Conservation (phyloP, 352 stramenopile genomes). For the Phytophthora hibernalis region DNA sequence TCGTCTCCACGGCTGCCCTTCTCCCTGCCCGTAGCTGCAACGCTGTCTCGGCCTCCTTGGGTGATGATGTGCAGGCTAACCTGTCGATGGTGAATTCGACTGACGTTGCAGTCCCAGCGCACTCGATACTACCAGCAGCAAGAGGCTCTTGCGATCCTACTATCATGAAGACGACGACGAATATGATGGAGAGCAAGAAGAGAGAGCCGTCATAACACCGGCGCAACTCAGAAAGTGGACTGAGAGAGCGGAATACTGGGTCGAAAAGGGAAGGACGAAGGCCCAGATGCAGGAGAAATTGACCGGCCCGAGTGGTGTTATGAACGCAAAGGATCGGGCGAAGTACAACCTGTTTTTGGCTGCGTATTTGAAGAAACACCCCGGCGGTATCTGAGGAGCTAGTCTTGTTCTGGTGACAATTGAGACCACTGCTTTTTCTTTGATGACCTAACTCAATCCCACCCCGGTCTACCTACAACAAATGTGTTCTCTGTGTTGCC, state of each 20-base stretch:
- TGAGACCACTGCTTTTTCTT: too few species aligned
- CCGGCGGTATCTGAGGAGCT: not conserved
- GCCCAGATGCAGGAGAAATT: conserved; percentile 1
- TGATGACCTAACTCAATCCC: too few species aligned
- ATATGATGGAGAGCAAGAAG: too few species aligned
- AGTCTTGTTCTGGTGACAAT: not conserved
- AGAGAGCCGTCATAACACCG: not conserved
- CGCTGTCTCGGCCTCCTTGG: not conserved
- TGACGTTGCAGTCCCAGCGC: not conserved
- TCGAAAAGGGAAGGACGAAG: not conserved
- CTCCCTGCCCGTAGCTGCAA: not conserved
- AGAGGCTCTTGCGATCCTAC: not conserved
- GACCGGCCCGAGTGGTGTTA: not conserved
- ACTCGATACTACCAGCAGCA: not conserved
- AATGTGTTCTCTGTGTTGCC: too few species aligned
- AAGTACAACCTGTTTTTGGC: conserved; percentile 8
- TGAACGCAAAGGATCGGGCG: not conserved
- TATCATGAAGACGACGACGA: not conserved
- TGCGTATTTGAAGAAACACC: conserved; percentile 1
- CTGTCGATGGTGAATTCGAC: not conserved
- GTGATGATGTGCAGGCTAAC: not conserved
- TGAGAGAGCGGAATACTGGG: not conserved
- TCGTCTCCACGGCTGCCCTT: not conserved
- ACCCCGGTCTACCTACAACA: too few species aligned
- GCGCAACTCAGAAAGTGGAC: not conserved